Conservation (phyloP, 345 rosid genomes). For the Hibiscus syriacus region DNA sequence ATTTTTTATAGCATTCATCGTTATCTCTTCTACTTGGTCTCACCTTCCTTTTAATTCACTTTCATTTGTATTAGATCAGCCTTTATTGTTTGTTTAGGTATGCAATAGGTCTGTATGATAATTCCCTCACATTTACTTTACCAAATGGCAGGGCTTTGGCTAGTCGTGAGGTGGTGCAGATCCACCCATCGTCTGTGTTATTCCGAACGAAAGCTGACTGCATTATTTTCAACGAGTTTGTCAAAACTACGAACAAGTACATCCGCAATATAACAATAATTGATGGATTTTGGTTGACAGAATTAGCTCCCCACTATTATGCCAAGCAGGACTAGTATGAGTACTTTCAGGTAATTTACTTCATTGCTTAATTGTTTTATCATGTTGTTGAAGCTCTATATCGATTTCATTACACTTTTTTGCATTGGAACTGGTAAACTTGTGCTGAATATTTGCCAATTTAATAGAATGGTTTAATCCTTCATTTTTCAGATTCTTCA, state of each 20-base stretch:
- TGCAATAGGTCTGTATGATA: neutral
- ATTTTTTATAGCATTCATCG: neutral
- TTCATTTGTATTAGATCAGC: neutral
- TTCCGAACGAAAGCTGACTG: constrained; percentile 69
- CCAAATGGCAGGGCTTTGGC: constrained; percentile 66
- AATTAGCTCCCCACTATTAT: constrained; percentile 83
- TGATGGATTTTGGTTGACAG: constrained; percentile 78
- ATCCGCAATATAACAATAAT: constrained; percentile 67
- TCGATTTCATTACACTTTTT: neutral
- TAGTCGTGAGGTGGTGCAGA: constrained; percentile 71
- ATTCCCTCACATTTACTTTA: constrained; percentile 2
- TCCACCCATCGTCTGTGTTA: constrained; percentile 85
- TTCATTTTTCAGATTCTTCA: neutral
- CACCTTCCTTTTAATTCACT: neutral
- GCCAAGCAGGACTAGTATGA: constrained; percentile 34
- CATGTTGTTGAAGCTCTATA: neutral
- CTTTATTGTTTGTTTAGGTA: constrained; percentile 4
- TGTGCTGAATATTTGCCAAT: neutral
- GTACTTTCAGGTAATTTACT: constrained; percentile 11
- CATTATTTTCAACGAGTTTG: constrained; percentile 69
- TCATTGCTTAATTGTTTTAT: neutral
- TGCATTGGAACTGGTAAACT: neutral
- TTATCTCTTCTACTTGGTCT: neutral
- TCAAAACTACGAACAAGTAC: constrained; percentile 75
- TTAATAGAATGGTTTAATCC: neutral